Percentiles rank a stretch among this genome's conserved stretches.
Conservation (phyloP, 1,284 basidiomycete genomes). For the Ceraceosorus guamensis region DNA sequence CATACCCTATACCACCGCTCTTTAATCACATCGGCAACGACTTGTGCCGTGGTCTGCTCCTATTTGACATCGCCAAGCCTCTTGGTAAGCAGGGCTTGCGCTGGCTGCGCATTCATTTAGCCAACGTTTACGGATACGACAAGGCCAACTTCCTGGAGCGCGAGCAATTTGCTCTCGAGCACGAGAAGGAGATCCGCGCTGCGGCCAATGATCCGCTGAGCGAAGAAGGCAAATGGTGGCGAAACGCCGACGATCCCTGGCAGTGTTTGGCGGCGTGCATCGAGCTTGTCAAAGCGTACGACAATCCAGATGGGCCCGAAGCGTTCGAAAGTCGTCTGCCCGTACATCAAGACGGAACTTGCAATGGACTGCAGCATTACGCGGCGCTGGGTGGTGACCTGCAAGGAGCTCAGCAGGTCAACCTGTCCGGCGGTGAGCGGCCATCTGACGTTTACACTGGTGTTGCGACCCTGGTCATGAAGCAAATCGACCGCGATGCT, state of each 20-base stretch:
- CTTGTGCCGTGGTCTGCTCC: conserved; percentile 77
- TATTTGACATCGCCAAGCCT: conserved; percentile 72
- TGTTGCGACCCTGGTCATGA: conserved; percentile 60
- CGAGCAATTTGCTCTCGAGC: conserved; percentile 67
- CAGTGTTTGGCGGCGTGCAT: conserved; percentile 89
- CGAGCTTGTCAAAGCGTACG: conserved; percentile 68
- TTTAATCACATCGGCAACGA: conserved; percentile 95
- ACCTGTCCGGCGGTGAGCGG: conserved; percentile 73
- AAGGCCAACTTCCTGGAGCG: conserved; percentile 92
- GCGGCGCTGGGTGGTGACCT: conserved; percentile 92
- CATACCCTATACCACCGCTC: conserved; percentile 94
- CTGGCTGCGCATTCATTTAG: conserved; percentile 87
- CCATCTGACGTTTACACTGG: conserved; percentile 94
- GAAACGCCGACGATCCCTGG: conserved; percentile 87
- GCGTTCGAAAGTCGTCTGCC: conserved; percentile 71
- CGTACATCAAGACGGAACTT: conserved; percentile 96
- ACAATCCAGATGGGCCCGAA: conserved; percentile 61
- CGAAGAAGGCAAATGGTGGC: conserved; percentile 57
- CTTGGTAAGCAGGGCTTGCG: conserved; percentile 70
- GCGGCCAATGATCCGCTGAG: conserved; percentile 60
- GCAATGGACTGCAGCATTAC: conserved; percentile 97
- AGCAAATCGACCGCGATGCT: conserved; percentile 50
- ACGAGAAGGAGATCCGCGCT: conserved; percentile 72
- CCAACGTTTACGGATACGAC: conserved; percentile 88
- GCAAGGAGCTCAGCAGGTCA: conserved; percentile 84